Conservation (phyloP, 2,329 filamentous ascomycete genomes). For the Zymoseptoria ardabiliae region DNA sequence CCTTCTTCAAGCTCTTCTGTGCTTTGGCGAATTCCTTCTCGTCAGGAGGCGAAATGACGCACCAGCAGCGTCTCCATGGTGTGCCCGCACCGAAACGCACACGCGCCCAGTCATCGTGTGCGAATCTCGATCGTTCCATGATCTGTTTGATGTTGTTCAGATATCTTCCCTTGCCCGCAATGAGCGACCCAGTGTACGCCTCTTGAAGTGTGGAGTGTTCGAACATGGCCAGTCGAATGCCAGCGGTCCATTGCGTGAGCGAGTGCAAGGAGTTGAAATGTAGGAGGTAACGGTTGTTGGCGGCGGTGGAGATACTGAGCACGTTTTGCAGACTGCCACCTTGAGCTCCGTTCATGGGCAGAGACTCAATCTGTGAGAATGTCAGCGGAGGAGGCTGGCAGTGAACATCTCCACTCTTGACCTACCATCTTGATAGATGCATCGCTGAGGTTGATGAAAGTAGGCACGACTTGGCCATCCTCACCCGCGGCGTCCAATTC, state of each 20-base stretch:
- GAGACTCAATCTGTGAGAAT: constrained; percentile 50
- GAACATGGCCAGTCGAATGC: constrained; percentile 87
- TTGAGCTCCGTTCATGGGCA: constrained; percentile 70
- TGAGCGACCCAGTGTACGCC: constrained; percentile 90
- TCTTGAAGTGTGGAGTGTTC: constrained; percentile 91
- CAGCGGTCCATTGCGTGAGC: constrained; percentile 89
- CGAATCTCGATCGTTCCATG: constrained; percentile 70
- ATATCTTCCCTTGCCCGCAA: constrained; percentile 84
- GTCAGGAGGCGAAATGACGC: constrained; percentile 83
- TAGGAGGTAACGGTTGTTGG: constrained; percentile 87
- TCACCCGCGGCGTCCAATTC: constrained; percentile 82
- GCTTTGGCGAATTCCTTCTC: constrained; percentile 84
- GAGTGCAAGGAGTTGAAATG: constrained; percentile 96
- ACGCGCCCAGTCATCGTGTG: constrained; percentile 85
- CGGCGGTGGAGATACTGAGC: constrained; percentile 89
- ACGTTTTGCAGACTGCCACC: constrained; percentile 88
- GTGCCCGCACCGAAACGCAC: constrained; percentile 94
- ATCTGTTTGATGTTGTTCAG: constrained; percentile 87
- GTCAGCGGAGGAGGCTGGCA: not conserved
- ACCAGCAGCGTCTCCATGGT: constrained; percentile 95
- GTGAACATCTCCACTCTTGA: not conserved
- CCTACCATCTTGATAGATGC: constrained; percentile 93
- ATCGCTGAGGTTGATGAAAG: constrained; percentile 94
- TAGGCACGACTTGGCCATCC: constrained; percentile 76
- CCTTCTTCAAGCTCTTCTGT: constrained; percentile 75